Conservation (phyloP, 2,329 filamentous ascomycete species). For the Botrytis pseudocinerea region DNA sequence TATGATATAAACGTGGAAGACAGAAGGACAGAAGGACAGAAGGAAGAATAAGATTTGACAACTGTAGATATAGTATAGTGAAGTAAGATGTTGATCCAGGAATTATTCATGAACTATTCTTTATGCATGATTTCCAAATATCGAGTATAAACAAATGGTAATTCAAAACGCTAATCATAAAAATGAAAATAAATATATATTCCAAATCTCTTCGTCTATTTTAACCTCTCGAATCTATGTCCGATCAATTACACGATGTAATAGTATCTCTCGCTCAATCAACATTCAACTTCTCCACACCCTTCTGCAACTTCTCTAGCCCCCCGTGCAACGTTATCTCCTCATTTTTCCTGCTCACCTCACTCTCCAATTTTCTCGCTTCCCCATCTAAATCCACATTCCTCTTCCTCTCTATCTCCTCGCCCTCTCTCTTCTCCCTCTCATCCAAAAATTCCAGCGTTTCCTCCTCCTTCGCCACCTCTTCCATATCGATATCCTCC, state of each 20-base stretch:
- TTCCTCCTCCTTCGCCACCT: conserved; percentile 49
- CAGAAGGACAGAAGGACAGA: neutral
- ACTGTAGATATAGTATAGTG: neutral
- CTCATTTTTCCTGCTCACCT: conserved; percentile 24
- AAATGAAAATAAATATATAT: neutral
- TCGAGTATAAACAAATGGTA: neutral
- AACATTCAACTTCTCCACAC: conserved; percentile 22
- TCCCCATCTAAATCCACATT: conserved; percentile 38
- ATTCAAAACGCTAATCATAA: neutral
- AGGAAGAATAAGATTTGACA: neutral
- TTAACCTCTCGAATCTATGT: neutral
- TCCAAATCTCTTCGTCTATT: neutral
- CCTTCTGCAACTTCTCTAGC: conserved; percentile 16
- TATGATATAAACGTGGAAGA: neutral
- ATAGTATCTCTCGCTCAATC: neutral
- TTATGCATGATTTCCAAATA: neutral
- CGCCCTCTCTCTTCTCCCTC: conserved; percentile 44
- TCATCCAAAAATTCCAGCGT: conserved; percentile 47
- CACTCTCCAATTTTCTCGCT: conserved; percentile 38
- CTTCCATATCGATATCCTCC: conserved; percentile 51
- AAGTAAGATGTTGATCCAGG: neutral
- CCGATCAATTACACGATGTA: neutral
- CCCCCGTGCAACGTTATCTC: conserved; percentile 13
- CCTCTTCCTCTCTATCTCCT: conserved; percentile 28
- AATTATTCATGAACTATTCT: neutral